phyloP scores from a whole-genome alignment of 1,284 basidiomycete genomes.

The Cutaneotrichosporon spelunceum region DNA sequence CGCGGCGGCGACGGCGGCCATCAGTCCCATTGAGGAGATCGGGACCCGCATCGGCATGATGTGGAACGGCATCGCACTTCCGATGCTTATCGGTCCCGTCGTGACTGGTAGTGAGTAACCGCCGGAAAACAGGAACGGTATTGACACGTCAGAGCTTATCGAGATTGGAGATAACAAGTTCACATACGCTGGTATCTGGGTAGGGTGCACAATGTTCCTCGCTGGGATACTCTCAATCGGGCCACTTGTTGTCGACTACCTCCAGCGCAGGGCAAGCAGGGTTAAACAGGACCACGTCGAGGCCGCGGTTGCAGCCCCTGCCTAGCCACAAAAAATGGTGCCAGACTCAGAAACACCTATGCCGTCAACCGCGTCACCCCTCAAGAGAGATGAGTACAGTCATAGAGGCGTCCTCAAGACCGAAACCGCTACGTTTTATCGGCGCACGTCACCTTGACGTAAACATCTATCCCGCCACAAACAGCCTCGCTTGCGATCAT shows the following conservation, averaged over 20 bases:
- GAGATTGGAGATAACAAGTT: slow-evolving; percentile 25
- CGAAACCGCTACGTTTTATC: no score
- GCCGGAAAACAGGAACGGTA: no score
- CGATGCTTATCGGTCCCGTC: slow-evolving; percentile 26
- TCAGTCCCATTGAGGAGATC: slow-evolving; percentile 23
- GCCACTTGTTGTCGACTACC: not conserved
- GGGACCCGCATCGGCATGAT: slow-evolving; percentile 48
- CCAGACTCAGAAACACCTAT: no score
- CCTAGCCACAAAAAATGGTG: not conserved
- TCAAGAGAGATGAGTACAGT: no score
- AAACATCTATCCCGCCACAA: no score
- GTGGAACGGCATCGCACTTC: slow-evolving; percentile 38
- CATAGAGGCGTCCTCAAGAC: no score
- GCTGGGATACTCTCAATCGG: not conserved
- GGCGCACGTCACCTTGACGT: no score
- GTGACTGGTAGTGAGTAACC: slow-evolving; percentile 2
- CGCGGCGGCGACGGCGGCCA: slow-evolving; percentile 27
- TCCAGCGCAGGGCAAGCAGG: not conserved
- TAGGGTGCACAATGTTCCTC: not conserved
- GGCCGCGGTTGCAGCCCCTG: not conserved
- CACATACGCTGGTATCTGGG: slow-evolving; percentile 34
- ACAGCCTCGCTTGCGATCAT: no score
- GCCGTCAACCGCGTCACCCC: no score
- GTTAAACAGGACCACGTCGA: not conserved
- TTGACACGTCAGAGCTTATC: slow-evolving; percentile 28